Base-by-base conservation (phyloP, 495 filamentous ascomycete species). In the Tricharina praecox region DNA sequence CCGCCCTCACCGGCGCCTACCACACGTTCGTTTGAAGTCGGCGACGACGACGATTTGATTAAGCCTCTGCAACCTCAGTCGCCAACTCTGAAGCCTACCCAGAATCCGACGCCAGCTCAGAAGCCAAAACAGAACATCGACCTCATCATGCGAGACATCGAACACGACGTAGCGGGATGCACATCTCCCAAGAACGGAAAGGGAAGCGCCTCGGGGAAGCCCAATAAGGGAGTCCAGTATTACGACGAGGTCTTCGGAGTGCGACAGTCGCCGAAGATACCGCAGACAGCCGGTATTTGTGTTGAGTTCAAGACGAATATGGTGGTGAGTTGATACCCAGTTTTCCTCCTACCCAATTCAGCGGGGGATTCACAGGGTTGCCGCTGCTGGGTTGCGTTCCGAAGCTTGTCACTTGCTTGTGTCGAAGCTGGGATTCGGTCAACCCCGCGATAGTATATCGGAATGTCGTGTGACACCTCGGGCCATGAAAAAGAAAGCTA, bases 241-340 rank as follows among this genome's bases (percentile, higher is more conserved):
- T 82, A 75, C 51, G 72, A 5, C 16, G 77, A 79, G 18, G 64
- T 66, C 13, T 80, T 84, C 52, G 65, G 66, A 5, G 58, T 68
- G 40, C 71, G 75, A 48, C 71, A 74, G 48, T 72, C 50, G 74
- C 82, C 15, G 68, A 81, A 44, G 19, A 28, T 61, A 39, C 58
- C 58, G 32, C 45, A 49, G 44, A 49, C 47, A 16, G 55, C 57
- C 20, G 57, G 53, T 24, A 72, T 94, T 45, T 70, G 82, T 47
- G 82, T 78, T 28, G 85, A 94, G 60, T 62, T 96, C 24, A 78
- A 75, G 56, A 84, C 83, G n/a, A 94, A 90, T 60, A 74, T 76
- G 28, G 81, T 78, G 60, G 85, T 87, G 68, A 54, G 78, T 66
- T 21, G 21, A 18, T 19, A 41, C 25, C 35, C 21, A 21, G n/a